These are phyloP conservation scores for Aspergillus neoniger DNA, from an alignment of 2,329 filamentous ascomycete species.

Conservation along the genomic window DNA sequence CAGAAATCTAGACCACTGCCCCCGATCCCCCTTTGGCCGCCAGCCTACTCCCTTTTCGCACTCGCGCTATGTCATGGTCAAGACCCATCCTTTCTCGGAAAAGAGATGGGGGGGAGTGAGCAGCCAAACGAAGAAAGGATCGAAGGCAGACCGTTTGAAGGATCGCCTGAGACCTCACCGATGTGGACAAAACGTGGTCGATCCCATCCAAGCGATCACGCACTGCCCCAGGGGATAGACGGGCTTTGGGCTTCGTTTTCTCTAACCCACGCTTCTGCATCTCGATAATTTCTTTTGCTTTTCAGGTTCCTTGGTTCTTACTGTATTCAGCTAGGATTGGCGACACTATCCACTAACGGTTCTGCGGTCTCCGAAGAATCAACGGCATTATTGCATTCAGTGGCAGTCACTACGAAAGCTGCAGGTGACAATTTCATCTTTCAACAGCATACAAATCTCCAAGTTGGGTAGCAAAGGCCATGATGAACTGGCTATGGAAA, in stretches of 20 bases:
- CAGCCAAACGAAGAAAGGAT: slow-evolving; percentile 9
- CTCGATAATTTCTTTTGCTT: not conserved
- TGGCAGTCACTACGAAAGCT: not conserved
- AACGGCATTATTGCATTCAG: slow-evolving; percentile 17
- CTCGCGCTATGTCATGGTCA: slow-evolving; percentile 14
- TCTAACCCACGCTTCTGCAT: not conserved
- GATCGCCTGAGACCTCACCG: slow-evolving; percentile 18
- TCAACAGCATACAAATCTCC: not conserved
- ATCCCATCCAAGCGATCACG: slow-evolving; percentile 18
- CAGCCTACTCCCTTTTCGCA: slow-evolving; percentile 6
- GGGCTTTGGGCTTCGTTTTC: slow-evolving; percentile 2
- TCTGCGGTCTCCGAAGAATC: slow-evolving; percentile 3
- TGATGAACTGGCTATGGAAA: not conserved
- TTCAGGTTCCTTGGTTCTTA: slow-evolving; percentile 3
- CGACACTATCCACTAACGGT: slow-evolving; percentile 6
- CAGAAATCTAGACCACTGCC: slow-evolving; percentile 19
- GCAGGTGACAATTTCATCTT: slow-evolving; percentile 7
- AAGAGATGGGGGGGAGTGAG: not conserved
- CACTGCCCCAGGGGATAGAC: slow-evolving; percentile 18
- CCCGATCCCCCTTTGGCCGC: not conserved
- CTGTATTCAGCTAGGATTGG: slow-evolving; percentile 2
- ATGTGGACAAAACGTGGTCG: slow-evolving; percentile 24
- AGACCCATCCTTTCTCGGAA: not conserved
- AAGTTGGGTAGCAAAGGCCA: not conserved
- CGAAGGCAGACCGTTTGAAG: slow-evolving; percentile 16